A percentile compares a stretch with the other conserved stretches of the same genome.
phyloP scores from a whole-genome alignment of 2,329 filamentous ascomycete genomes.

The Lachnellula cervina region DNA sequence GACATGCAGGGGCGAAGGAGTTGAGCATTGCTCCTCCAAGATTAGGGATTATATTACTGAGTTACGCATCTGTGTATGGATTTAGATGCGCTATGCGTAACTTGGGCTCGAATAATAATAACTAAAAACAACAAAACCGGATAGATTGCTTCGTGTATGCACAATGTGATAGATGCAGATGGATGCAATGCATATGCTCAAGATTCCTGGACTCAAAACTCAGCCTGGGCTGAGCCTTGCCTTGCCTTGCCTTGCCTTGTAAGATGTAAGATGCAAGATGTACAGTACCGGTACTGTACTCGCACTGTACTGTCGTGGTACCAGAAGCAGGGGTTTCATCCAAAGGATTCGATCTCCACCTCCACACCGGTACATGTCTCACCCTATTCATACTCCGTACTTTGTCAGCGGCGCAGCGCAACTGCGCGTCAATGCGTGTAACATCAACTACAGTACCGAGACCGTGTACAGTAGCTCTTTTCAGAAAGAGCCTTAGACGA shows the following conservation, averaged over 20 bases:
- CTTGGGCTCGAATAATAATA: slow-evolving; percentile 5
- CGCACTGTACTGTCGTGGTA: no score
- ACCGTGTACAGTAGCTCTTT: background rate
- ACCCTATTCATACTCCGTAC: background rate
- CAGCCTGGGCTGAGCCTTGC: background rate
- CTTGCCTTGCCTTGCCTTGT: background rate
- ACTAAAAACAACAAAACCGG: background rate
- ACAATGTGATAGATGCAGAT: background rate
- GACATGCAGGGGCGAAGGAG: slow-evolving; percentile 9
- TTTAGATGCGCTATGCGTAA: slow-evolving; percentile 5
- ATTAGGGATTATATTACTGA: background rate
- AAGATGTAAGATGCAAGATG: background rate
- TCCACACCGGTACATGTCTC: background rate
- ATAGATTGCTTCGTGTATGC: background rate
- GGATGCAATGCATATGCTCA: background rate
- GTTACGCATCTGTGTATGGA: slow-evolving; percentile 4
- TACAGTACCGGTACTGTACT: background rate
- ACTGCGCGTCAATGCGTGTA: background rate
- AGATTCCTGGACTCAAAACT: background rate
- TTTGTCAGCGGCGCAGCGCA: background rate
- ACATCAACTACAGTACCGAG: background rate
- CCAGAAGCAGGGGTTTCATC: background rate
- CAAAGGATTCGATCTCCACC: background rate
- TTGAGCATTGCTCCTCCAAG: slow-evolving; percentile 22
- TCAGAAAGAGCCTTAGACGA: background rate